Base-by-base conservation (phyloP, 2,329 filamentous ascomycete species). In the Colletotrichum caudatum region DNA sequence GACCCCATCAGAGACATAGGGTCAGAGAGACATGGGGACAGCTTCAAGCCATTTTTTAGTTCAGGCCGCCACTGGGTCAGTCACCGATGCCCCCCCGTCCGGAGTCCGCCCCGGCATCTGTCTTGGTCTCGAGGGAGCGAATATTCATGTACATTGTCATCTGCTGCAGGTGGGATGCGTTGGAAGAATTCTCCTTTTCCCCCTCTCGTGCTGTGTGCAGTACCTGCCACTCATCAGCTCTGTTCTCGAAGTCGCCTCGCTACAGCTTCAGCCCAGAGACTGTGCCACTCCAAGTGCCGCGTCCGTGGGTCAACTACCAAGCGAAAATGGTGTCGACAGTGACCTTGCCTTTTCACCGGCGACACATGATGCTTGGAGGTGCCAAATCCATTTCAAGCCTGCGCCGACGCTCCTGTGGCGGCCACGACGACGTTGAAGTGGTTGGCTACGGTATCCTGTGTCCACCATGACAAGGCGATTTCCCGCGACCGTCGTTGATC, bases 41-140 rank as follows among this genome's bases (percentile, higher is more conserved):
- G 63, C 64, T 57, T 44, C 59, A 59, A 69, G 69, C 62, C 58
- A 70, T 72, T 72, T 74, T 71, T 74, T 72, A 60, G 69, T 50
- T 66, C 69, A 46, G 69, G 51, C 59, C 69, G 69, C 69, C 65
- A 64, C 69, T 41, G 53, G 50, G 39, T 61, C 59, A 12, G 50
- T 64, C 46, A 54, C 44, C 41, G 46, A 69, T 29, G 60, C 69
- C 54, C 65, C 41, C 44, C 60, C 35, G 58, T 64, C 65, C 53
- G 20, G 33, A 57, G 39, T 53, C 53, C 51, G 53, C 37, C 53
- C 69, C 59, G 46, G 46, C 41, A 2, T 29, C 6, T 33, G 33
- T 29, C 50, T 26, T n/a, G 18, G 51, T 54, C 29, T 35, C 53
- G 6, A 26, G 46, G 46, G 63, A 56, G 54, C 59, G 54, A 48